These are phyloP conservation scores for Moelleriella libera DNA, from an alignment of 2,329 filamentous ascomycete genomes.

Conservation along the genomic window DNA sequence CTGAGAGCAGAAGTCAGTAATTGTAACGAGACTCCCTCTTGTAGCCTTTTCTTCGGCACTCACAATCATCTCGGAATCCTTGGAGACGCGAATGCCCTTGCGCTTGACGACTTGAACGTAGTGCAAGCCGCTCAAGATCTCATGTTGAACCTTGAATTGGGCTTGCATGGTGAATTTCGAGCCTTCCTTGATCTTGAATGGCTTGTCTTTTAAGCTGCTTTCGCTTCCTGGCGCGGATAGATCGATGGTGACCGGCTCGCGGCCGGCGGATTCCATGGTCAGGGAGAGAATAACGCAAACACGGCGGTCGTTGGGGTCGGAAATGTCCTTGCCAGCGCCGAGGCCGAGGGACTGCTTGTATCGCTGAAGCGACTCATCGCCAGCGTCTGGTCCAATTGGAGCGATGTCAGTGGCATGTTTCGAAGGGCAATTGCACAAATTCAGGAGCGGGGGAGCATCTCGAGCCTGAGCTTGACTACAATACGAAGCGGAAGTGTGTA, in stretches of 20 bases:
- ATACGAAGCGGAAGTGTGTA: too few species aligned
- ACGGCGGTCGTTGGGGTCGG: conserved; percentile 67
- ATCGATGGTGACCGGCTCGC: conserved; percentile 77
- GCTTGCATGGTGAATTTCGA: conserved; percentile 89
- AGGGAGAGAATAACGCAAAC: conserved; percentile 90
- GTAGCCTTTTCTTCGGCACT: neutral
- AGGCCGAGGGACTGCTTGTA: conserved; percentile 97
- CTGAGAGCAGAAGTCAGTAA: conserved; percentile 24
- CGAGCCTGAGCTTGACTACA: too few species aligned
- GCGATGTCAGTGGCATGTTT: neutral
- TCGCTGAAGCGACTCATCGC: conserved; percentile 88
- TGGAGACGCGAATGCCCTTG: conserved; percentile 74
- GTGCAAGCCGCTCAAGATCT: conserved; percentile 88
- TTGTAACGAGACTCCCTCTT: neutral
- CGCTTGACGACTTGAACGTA: conserved; percentile 91
- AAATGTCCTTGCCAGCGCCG: conserved; percentile 56
- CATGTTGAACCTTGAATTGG: conserved; percentile 89
- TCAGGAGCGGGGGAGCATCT: too few species aligned
- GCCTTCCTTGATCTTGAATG: conserved; percentile 96
- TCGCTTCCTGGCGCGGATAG: conserved; percentile 62
- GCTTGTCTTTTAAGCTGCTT: conserved; percentile 69
- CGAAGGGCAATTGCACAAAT: neutral
- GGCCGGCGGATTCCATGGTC: conserved; percentile 73
- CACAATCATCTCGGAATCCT: conserved; percentile 97
- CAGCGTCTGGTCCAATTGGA: conserved; percentile 31